These are phyloP conservation scores for Hypoxylon cercidicola DNA, from an alignment of 495 filamentous ascomycete species.

Conservation along the genomic window DNA sequence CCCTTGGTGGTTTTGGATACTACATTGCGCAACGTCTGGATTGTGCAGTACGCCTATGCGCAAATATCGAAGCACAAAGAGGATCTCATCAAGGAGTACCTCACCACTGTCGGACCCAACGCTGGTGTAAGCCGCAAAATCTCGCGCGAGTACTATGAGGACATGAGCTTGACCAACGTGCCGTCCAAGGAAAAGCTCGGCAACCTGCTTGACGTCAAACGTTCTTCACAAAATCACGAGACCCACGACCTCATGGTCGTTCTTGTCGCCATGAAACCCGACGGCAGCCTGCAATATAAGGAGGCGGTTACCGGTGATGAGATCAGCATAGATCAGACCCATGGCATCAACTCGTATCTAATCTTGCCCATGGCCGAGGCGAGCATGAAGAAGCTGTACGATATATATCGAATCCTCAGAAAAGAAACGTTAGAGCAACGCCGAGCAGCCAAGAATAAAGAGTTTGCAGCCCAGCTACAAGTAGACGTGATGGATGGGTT, in stretches of 20 bases:
- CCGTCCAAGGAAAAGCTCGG: constrained; percentile 35
- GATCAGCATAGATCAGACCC: neutral
- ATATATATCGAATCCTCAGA: constrained; percentile 20
- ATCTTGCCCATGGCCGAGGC: constrained; percentile 20
- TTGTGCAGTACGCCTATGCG: constrained; percentile 31
- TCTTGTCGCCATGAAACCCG: constrained; percentile 5
- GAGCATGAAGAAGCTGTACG: constrained; percentile 36
- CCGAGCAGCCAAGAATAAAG: constrained; percentile 28
- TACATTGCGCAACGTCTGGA: constrained; percentile 36
- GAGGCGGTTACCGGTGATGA: constrained; percentile 23
- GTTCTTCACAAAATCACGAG: constrained; percentile 20
- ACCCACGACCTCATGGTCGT: constrained; percentile 26
- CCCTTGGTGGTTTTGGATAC: constrained; percentile 19
- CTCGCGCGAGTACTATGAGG: constrained; percentile 38
- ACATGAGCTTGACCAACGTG: constrained; percentile 10
- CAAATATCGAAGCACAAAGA: constrained; percentile 28
- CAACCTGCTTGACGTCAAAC: constrained; percentile 34
- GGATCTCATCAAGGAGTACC: constrained; percentile 24
- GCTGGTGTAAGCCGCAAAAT: constrained; percentile 17
- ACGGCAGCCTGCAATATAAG: constrained; percentile 8
- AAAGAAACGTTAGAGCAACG: constrained; percentile 28
- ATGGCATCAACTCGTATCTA: constrained; percentile 11
- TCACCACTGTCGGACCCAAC: neutral
- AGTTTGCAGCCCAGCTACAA: constrained; percentile 23
- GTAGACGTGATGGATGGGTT: constrained; percentile 27